Base-by-base conservation (phyloP, 78 protist species). In the Dictyostelium capitatum region DNA sequence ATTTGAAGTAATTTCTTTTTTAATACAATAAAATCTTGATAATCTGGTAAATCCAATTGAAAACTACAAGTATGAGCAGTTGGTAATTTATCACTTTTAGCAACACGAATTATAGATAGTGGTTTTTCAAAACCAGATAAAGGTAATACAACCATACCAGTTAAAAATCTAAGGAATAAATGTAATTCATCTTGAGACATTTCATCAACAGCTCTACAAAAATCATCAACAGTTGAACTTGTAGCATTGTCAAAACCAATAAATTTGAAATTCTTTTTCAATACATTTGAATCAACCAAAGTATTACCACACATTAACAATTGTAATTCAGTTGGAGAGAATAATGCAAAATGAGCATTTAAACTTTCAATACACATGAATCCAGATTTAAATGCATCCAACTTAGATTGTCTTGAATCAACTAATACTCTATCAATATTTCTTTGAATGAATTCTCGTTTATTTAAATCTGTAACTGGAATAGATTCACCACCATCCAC, bases 31-130 rank as follows among this genome's bases (percentile, higher is more conserved):
- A 23, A 57, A 19, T 72, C 56, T 15, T 51, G 41, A 46, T 84
- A 84, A 28, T 84, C 91, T 25, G 91, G 91, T 74, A 84, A n/a
- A 84, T 84, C 82, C 25, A 84, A 47, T 74, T 84, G 91, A 74
- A 74, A 74, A 32, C 78, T 74, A 59, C 91, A 84, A 0, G 91
- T 84, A 57, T 84, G 91, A 47, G 91, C 70, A 37, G 25, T 28
- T 10, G 91, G 91, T 59, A 84, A 25, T 41, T 84, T 84, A 11
- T 84, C 82, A 48, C 81, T 84, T 1, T 74, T 62, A n/a, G 91
- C 82, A 56, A 84, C 69, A 46, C 74, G 56, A 2, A 84, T 28
- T 23, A 84, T 84, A 6, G 82, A 84, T 1, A 84, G 32, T 43
- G 91, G 74, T 47, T 74, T 72, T 28, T 84, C 91, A 1, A 84